phyloP scores from a whole-genome alignment of 805 yeast genomes.

The Candida palmyrensis region DNA sequence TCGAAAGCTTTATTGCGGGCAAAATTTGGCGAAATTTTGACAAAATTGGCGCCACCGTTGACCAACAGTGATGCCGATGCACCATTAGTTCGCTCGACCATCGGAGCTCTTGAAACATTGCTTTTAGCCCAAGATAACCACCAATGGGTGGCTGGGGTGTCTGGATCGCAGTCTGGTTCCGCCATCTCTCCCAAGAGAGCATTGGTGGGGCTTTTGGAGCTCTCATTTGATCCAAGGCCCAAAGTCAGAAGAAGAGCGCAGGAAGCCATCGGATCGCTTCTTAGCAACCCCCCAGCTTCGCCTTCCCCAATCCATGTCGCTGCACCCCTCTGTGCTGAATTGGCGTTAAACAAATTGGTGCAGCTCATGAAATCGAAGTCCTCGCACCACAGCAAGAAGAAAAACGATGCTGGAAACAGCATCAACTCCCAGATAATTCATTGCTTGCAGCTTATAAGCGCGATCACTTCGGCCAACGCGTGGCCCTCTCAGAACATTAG shows the following conservation, averaged over 20 bases:
- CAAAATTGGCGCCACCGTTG: conserved; percentile 76
- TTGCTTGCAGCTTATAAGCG: conserved; percentile 65
- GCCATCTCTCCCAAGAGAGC: conserved; percentile 78
- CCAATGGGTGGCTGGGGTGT: conserved; percentile 70
- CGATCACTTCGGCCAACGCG: conserved; percentile 67
- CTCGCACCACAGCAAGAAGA: conserved; percentile 19
- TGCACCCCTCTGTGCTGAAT: conserved; percentile 61
- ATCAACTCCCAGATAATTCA: conserved; percentile 61
- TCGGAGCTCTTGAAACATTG: conserved; percentile 79
- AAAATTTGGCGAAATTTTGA: conserved; percentile 72
- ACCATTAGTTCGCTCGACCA: conserved; percentile 73
- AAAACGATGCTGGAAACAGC: conserved; percentile 41
- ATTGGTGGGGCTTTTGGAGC: conserved; percentile 67
- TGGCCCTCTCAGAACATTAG: conserved; percentile 78
- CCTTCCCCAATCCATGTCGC: conserved; percentile 79
- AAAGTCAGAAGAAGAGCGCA: conserved; percentile 93
- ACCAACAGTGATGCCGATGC: conserved; percentile 69
- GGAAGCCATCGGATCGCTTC: conserved; percentile 70
- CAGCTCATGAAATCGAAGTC: conserved; percentile 33
- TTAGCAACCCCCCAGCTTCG: conserved; percentile 67
- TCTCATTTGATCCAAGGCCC: conserved; percentile 85
- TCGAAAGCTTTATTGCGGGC: conserved; percentile 65
- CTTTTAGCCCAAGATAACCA: conserved; percentile 74
- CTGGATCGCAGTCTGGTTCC: conserved; percentile 17
- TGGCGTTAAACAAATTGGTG: conserved; percentile 53